Evolutionary conservation across 495 filamentous ascomycete genomes (phyloP), one percentile per base, ranked within the genome.

Genomic region (Trichoderma asperelloides): DNA sequence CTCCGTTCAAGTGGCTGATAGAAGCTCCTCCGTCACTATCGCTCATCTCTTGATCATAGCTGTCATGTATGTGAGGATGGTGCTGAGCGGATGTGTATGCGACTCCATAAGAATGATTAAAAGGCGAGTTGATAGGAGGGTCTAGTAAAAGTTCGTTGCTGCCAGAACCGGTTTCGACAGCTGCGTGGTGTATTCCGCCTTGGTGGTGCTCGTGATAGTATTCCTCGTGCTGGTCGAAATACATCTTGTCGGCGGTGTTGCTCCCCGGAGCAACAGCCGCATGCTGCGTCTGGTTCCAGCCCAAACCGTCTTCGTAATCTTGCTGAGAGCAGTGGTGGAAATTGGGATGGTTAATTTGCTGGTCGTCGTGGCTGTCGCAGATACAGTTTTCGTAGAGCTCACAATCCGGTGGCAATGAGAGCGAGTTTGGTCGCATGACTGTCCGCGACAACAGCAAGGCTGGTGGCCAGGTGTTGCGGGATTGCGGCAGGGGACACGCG

Each of bases 41-140:
- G 37, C 30, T 64, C 63, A 64, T 64, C 3, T 65, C 64, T 47
- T 47, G 37, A 23, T 65, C 64, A 15, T 47, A n/a, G 6, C 3
- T 51, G 7, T 18, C 16, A 9, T 51, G 16, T 8, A n/a, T 9
- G 1, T 18, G 47, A 51, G n/a, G 47, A 21, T 51, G 21, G 8
- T n/a, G 15, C 1, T n/a, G 15, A 8, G 33, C 33, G 33, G 33
- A 37, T 37, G 33, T 37, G 33, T 37, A 37, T 37, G 33, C 33
- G 33, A 37, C 33, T 37, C 33, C 33, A 8, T 37, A 37, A 7
- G 33, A 3, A 37, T 37, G 33, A 8, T 37, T 37, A 7, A 37
- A 8, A 7, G 9, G 9, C 9, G 33, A 7, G 33, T 37, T 37
- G 33, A 8, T 37, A 8, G 33, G 33, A 37, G 33, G 33, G 2